Percentiles rank a stretch among this genome's conserved stretches.
Evolutionary conservation across 768 basidiomycete genomes (phyloP).

Genomic region (Strobilomyces confusus): DNA sequence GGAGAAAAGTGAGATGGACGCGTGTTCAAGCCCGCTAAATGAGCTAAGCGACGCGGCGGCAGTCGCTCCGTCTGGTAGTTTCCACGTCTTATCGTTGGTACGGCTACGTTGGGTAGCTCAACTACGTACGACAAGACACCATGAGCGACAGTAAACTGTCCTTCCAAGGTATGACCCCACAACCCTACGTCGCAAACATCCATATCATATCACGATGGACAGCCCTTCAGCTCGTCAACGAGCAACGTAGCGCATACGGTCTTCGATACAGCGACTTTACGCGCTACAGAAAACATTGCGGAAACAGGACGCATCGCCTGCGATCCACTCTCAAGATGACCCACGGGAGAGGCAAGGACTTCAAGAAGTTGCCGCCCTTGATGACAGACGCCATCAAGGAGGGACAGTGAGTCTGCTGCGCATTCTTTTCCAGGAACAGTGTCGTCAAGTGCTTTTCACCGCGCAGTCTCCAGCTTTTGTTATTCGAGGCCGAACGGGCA

Average conservation of each 20-base stretch:
- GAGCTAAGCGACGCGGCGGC: constrained; percentile 8
- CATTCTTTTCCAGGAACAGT: constrained; percentile 1
- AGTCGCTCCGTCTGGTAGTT: constrained; percentile 1
- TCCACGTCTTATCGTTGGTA: constrained; percentile 14
- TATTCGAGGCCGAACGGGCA: constrained; percentile 90
- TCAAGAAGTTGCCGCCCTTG: constrained; percentile 75
- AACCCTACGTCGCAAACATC: background rate
- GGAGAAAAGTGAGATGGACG: constrained; percentile 12
- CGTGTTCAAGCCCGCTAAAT: constrained; percentile 16
- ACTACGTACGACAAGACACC: background rate
- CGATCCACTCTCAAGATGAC: constrained; percentile 81
- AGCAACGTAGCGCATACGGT: constrained; percentile 88
- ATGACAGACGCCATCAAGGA: constrained; percentile 70
- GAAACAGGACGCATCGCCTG: constrained; percentile 84
- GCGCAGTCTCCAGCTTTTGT: constrained; percentile 70
- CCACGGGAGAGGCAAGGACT: constrained; percentile 86
- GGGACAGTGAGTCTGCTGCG: constrained; percentile 64
- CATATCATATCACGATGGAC: constrained; percentile 5
- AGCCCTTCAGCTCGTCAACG: constrained; percentile 84
- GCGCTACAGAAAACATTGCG: constrained; percentile 92
- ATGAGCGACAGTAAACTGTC: constrained; percentile 29
- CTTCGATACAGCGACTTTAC: constrained; percentile 84
- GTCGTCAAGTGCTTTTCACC: constrained; percentile 5
- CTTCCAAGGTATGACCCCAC: constrained; percentile 39
- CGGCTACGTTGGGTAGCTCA: background rate